Conservation (phyloP, 2,329 filamentous ascomycete species). For the Neoscytalidium dimidiatum region DNA sequence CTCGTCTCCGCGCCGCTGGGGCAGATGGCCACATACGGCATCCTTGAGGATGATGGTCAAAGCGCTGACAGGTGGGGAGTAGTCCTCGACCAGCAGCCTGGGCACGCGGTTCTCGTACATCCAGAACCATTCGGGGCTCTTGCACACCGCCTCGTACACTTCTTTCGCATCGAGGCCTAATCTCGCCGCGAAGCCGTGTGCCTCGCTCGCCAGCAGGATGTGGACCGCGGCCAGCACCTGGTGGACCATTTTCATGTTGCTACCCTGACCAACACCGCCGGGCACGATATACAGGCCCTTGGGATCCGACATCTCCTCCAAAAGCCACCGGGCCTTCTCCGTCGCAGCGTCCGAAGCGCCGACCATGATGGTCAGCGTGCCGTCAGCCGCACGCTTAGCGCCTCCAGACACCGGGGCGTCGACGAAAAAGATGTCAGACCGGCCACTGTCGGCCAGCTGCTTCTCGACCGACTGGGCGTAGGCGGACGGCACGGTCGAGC, state of each 20-base stretch:
- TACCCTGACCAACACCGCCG: slow-evolving; percentile 55
- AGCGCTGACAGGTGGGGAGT: slow-evolving; percentile 46
- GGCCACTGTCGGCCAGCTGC: slow-evolving; percentile 56
- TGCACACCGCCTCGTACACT: slow-evolving; percentile 51
- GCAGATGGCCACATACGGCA: slow-evolving; percentile 33
- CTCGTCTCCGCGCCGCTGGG: neutral
- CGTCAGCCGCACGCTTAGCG: slow-evolving; percentile 66
- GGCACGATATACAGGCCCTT: slow-evolving; percentile 59
- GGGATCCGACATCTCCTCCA: slow-evolving; percentile 64
- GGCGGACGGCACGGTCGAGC: slow-evolving; percentile 69
- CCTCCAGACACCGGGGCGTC: slow-evolving; percentile 75
- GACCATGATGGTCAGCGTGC: slow-evolving; percentile 76
- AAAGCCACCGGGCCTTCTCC: slow-evolving; percentile 57
- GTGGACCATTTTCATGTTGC: slow-evolving; percentile 61
- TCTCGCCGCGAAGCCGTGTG: slow-evolving; percentile 57
- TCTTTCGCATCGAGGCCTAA: slow-evolving; percentile 55
- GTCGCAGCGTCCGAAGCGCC: slow-evolving; percentile 61
- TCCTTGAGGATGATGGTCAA: slow-evolving; percentile 52
- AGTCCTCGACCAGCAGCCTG: slow-evolving; percentile 55
- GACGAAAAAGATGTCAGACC: slow-evolving; percentile 66
- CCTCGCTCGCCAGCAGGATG: slow-evolving; percentile 58
- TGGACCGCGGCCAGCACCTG: slow-evolving; percentile 61
- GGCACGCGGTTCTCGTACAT: slow-evolving; percentile 61
- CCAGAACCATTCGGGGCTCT: slow-evolving; percentile 46
- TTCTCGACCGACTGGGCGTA: slow-evolving; percentile 64